Conservation (phyloP, 2,329 filamentous ascomycete species). For the Fusarium sp. region DNA sequence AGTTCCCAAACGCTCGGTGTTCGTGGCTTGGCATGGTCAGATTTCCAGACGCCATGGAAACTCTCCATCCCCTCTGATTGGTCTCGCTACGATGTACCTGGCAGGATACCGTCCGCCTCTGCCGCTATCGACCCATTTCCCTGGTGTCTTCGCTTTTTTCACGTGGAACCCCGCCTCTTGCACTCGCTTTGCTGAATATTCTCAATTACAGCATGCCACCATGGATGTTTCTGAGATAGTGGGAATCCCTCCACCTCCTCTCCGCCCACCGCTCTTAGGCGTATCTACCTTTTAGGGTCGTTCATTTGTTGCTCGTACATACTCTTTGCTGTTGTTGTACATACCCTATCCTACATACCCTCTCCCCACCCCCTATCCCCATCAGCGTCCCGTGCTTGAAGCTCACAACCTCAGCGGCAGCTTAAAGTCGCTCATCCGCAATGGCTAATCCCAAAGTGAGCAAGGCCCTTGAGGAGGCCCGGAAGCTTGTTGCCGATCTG, state of each 20-base stretch:
- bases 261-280: neutral
- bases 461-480: slow-evolving; percentile 45
- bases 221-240: neutral
- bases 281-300: neutral
- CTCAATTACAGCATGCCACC: neutral
- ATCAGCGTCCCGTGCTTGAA: neutral
- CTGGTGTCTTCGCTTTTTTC: neutral
- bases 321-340: neutral
- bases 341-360: neutral
- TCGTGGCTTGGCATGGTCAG: neutral
- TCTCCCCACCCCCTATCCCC: neutral
- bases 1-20: neutral
- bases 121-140: neutral
- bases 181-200: slow-evolving; percentile 22
- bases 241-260: neutral
- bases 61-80: neutral
- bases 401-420: neutral
- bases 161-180: slow-evolving; percentile 19
- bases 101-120: neutral
- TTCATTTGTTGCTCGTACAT: neutral
- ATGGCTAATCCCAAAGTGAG: slow-evolving; percentile 42
- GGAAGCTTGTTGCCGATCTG: slow-evolving; percentile 42
- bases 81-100: neutral
- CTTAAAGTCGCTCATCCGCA: neutral
- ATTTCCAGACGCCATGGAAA: neutral